A percentile compares a stretch with the other conserved stretches of the same genome.
These are phyloP conservation scores for Aspergillus ruber DNA, from an alignment of 2,329 filamentous ascomycete genomes.

Conservation along the genomic window DNA sequence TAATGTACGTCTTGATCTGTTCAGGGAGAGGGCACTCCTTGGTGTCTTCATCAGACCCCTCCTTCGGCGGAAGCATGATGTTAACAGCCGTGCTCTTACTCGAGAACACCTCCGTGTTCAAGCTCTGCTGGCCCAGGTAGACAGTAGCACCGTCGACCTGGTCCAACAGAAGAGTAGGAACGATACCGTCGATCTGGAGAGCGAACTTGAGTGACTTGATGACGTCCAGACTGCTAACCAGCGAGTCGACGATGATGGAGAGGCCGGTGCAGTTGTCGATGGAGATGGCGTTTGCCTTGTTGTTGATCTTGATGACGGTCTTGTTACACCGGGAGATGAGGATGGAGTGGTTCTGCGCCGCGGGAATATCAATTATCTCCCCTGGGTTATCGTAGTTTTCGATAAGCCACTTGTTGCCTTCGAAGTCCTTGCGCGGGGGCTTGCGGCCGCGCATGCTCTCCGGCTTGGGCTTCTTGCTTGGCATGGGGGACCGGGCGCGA, in stretches of 20 bases:
- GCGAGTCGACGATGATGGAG: conserved; percentile 78
- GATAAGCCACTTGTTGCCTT: conserved; percentile 90
- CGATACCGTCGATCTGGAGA: conserved; percentile 77
- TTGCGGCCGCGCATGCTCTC: conserved; percentile 81
- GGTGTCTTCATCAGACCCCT: conserved; percentile 67
- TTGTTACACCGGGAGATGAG: conserved; percentile 90
- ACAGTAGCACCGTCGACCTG: conserved; percentile 86
- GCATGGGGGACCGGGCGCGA: conserved; percentile 77
- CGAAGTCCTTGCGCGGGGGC: conserved; percentile 69
- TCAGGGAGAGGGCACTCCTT: conserved; percentile 81
- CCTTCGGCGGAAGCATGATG: conserved; percentile 68
- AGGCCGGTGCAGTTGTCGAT: conserved; percentile 83
- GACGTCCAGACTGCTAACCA: conserved; percentile 86
- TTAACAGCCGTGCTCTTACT: conserved; percentile 87
- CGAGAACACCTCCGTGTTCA: conserved; percentile 73
- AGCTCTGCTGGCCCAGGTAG: conserved; percentile 76
- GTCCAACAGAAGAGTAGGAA: conserved; percentile 85
- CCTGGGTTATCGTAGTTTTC: conserved; percentile 83
- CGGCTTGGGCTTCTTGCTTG: conserved; percentile 79
- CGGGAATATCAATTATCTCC: conserved; percentile 72
- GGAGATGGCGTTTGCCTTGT: conserved; percentile 95
- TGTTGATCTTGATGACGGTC: conserved; percentile 78
- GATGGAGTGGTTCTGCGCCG: conserved; percentile 76
- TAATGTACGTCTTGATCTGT: conserved; percentile 77
- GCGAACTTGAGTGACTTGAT: conserved; percentile 95